Percentiles rank a stretch among this genome's conserved stretches.
phyloP scores from a whole-genome alignment of 1,139 yeast genomes.

The Geotrichum siamense region DNA sequence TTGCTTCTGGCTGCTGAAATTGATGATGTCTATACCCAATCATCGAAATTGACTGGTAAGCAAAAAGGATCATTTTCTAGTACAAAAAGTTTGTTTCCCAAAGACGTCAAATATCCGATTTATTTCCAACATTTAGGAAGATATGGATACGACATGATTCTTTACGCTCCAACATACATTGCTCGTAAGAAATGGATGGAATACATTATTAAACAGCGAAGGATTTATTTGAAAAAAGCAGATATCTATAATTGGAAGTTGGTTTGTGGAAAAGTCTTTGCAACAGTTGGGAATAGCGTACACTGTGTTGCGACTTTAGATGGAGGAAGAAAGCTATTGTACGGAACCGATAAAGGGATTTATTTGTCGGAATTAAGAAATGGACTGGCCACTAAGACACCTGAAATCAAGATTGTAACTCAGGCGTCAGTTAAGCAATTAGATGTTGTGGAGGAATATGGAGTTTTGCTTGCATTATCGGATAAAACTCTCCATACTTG shows the following conservation, averaged over 20 bases:
- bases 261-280: slow-evolving; percentile 64
- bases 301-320: slow-evolving; percentile 93
- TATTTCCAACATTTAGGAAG: slow-evolving; percentile 52
- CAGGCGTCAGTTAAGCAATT: slow-evolving; percentile 69
- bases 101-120: slow-evolving; percentile 40
- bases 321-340: slow-evolving; percentile 84
- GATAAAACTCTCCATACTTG: slow-evolving; percentile 81
- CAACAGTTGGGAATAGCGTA: slow-evolving; percentile 56
- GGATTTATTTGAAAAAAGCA: slow-evolving; percentile 57
- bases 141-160: slow-evolving; percentile 58
- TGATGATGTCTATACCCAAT: slow-evolving; percentile 45
- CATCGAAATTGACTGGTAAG: slow-evolving; percentile 22
- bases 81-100: neutral
- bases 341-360: slow-evolving; percentile 89
- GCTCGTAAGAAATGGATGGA: slow-evolving; percentile 77
- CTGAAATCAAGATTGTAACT: slow-evolving; percentile 67
- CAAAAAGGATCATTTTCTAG: slow-evolving; percentile 33
- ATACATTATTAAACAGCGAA: slow-evolving; percentile 72
- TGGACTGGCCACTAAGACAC: slow-evolving; percentile 56
- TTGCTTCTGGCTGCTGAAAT: slow-evolving; percentile 68
- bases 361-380: slow-evolving; percentile 53
- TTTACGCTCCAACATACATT: slow-evolving; percentile 57
- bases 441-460: slow-evolving; percentile 88
- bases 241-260: slow-evolving; percentile 71
- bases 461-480: slow-evolving; percentile 68